Evolutionary conservation across 1,284 basidiomycete genomes (phyloP).

Genomic region (Abortiporus biennis): DNA sequence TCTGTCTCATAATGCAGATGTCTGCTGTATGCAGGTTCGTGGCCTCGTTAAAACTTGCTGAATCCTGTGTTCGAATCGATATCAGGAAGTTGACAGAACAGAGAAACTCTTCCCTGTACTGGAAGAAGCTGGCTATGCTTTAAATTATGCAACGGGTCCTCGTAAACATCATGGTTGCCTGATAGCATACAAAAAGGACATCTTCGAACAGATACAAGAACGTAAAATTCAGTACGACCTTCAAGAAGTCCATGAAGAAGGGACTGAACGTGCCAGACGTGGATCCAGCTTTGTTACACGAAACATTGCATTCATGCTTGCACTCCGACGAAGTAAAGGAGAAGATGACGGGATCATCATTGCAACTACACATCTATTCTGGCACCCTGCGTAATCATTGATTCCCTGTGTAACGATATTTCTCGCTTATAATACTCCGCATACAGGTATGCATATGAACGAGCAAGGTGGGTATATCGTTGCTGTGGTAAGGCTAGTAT

Average conservation of each 20-base stretch:
- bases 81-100: constrained; percentile 71
- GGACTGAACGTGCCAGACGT: constrained; percentile 28
- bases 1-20: constrained; percentile 58
- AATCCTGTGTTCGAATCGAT: background rate
- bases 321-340: constrained; percentile 41
- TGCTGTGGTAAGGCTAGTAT: too few species aligned
- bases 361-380: constrained; percentile 87
- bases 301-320: constrained; percentile 78
- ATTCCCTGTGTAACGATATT: constrained; percentile 11
- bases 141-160: constrained; percentile 60
- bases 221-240: constrained; percentile 62
- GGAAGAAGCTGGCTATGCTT: constrained; percentile 50
- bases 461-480: constrained; percentile 69
- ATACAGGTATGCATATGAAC: constrained; percentile 84
- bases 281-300: constrained; percentile 72
- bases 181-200: constrained; percentile 57
- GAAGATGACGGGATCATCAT: constrained; percentile 53
- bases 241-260: constrained; percentile 40
- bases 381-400: constrained; percentile 89
- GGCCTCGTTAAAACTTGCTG: too few species aligned
- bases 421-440: too few species aligned
- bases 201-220: constrained; percentile 42
- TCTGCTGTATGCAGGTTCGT: constrained; percentile 78
- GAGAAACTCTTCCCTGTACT: constrained; percentile 61
- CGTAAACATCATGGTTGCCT: constrained; percentile 81